phyloP scores from a whole-genome alignment of 1,284 basidiomycete genomes.

The Moesziomyces sp. region DNA sequence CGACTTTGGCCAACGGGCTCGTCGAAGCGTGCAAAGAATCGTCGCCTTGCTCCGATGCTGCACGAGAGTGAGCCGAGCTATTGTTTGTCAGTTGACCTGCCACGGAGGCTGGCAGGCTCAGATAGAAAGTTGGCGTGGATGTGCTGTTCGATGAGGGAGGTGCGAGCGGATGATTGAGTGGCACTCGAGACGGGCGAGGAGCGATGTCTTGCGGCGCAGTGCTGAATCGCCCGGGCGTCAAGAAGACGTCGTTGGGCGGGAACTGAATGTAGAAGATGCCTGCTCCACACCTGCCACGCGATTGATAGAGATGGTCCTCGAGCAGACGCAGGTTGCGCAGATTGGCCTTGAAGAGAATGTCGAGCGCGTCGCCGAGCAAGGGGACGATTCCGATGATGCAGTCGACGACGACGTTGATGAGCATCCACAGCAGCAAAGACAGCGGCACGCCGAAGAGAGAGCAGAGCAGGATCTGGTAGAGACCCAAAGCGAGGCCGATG shows the following conservation, averaged over 20 bases:
- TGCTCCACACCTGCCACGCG: constrained; percentile 36
- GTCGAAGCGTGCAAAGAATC: too few relatives aligned
- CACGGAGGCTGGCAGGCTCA: constrained; percentile 28
- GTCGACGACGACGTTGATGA: constrained; percentile 61
- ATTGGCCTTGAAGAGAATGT: constrained; percentile 66
- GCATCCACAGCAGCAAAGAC: constrained; percentile 54
- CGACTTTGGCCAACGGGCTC: constrained; percentile 1
- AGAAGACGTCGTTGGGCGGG: constrained; percentile 28
- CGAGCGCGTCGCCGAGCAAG: constrained; percentile 63
- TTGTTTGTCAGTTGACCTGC: background rate
- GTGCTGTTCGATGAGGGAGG: background rate
- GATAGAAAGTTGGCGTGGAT: constrained; percentile 8
- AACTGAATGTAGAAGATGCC: constrained; percentile 47
- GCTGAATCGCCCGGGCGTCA: background rate
- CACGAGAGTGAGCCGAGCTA: too few relatives aligned
- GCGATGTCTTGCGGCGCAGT: background rate
- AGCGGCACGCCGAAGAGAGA: constrained; percentile 61
- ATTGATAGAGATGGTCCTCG: constrained; percentile 57
- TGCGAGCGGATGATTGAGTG: background rate
- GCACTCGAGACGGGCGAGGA: constrained; percentile 1
- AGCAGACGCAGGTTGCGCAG: constrained; percentile 59
- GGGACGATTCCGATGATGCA: constrained; percentile 61
- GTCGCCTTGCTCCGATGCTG: too few relatives aligned
- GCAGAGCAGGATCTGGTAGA: constrained; percentile 62
- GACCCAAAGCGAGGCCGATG: constrained; percentile 54